Evolutionary conservation across 129 eudicot genomes (phyloP).

Genomic region (Artemisia argyi): DNA sequence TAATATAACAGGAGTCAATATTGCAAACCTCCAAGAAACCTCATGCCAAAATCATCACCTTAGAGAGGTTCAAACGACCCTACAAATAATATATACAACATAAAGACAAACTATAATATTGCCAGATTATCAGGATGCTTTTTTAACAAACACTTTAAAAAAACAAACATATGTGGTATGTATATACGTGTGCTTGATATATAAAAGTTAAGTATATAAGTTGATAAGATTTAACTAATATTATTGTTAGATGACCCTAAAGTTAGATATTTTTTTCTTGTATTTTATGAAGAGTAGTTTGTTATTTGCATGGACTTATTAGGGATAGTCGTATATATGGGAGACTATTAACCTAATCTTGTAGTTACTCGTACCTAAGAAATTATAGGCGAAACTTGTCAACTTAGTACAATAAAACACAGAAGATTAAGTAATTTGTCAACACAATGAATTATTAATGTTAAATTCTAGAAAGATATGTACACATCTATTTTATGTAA

Average conservation of each 20-base stretch:
- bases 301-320: conserved; percentile 26
- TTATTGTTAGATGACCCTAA: conserved; percentile 14
- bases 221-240: neutral
- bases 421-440: neutral
- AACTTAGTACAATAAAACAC: neutral
- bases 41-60: conserved; percentile 11
- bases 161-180: neutral
- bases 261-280: neutral
- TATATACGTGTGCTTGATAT: neutral
- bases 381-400: conserved; percentile 2
- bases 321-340: conserved; percentile 12
- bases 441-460: neutral
- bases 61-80: conserved; percentile 24
- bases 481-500: neutral
- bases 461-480: conserved; percentile 10
- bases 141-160: neutral
- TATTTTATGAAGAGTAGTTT: conserved; percentile 30
- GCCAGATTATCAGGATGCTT: conserved; percentile 15
- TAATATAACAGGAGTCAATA: conserved; percentile 31
- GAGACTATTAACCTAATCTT: conserved; percentile 22
- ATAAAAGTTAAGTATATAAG: neutral
- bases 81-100: neutral
- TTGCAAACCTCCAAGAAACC: conserved; percentile 25
- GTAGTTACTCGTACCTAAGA: conserved; percentile 19
- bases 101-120: conserved; percentile 1